A percentile compares a stretch with the other conserved stretches of the same genome.
phyloP scores from a whole-genome alignment of 192 early-diverging fungal genomes.

The Backusella liffmaniae region DNA sequence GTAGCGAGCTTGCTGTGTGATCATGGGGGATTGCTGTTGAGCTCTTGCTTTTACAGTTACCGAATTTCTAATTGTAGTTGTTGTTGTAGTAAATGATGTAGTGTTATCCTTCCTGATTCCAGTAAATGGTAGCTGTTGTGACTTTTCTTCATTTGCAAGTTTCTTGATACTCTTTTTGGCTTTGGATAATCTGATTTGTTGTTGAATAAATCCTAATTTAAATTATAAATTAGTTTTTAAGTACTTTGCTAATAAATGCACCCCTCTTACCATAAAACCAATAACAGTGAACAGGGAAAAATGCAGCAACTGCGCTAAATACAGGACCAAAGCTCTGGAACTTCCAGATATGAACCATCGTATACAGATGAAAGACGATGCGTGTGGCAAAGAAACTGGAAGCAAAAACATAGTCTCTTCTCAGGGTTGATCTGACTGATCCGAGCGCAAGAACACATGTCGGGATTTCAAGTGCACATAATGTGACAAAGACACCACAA shows the following conservation, averaged over 20 bases:
- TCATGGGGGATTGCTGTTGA: not conserved
- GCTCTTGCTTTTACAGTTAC: not conserved
- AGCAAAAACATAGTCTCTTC: constrained; percentile 55
- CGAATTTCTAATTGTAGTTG: not conserved
- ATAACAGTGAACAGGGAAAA: constrained; percentile 52
- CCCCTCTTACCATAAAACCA: constrained; percentile 46
- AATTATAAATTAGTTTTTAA: not conserved
- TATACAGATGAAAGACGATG: constrained; percentile 49
- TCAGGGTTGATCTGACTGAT: constrained; percentile 41
- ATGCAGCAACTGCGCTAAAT: constrained; percentile 37
- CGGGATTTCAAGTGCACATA: constrained; percentile 58
- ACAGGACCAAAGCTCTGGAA: constrained; percentile 25
- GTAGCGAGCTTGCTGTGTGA: not conserved
- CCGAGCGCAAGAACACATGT: constrained; percentile 58
- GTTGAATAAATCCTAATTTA: constrained; percentile 34
- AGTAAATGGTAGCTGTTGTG: not conserved
- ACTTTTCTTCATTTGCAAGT: not conserved
- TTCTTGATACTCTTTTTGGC: not conserved
- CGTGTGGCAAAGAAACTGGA: constrained; percentile 53
- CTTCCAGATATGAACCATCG: constrained; percentile 36
- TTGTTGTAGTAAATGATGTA: not conserved
- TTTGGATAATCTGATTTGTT: constrained; percentile 27
- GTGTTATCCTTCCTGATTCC: not conserved
- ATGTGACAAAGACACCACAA: constrained; percentile 41
- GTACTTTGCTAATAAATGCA: not conserved